These are phyloP conservation scores for Cymbidium sinense DNA, from an alignment of 106 monocot species.

Conservation along the genomic window DNA sequence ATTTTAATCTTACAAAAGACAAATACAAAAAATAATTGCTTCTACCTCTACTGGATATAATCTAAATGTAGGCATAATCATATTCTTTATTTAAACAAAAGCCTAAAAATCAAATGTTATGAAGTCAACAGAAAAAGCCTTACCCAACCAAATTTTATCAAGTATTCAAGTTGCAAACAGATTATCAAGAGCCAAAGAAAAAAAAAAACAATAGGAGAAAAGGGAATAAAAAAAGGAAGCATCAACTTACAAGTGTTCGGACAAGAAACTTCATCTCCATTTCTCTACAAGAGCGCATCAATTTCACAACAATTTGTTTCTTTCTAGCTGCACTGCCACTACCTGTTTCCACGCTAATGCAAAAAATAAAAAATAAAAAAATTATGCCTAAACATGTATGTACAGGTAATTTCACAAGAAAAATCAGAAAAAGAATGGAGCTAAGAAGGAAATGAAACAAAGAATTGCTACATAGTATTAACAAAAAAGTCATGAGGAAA, in stretches of 20 bases:
- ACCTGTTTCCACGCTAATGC: conserved; percentile 59
- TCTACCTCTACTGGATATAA: not conserved
- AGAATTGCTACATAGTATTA: not conserved
- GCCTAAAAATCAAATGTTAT: not conserved
- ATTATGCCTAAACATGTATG: conserved; percentile 4
- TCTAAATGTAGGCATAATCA: not conserved
- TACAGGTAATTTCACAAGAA: not conserved
- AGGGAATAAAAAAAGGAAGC: conserved; percentile 10
- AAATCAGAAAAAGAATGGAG: not conserved
- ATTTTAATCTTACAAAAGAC: not conserved
- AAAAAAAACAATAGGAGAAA: not conserved
- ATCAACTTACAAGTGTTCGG: conserved; percentile 66
- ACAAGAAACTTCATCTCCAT: conserved; percentile 94
- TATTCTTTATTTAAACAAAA: not conserved
- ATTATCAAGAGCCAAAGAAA: not conserved
- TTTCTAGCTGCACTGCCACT: conserved; percentile 57
- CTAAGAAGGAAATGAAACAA: not conserved
- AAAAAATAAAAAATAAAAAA: conserved; percentile 10
- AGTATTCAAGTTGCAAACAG: not conserved
- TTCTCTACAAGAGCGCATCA: conserved; percentile 93
- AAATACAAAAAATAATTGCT: not conserved
- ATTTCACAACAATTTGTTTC: conserved; percentile 59
- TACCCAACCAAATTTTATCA: not conserved
- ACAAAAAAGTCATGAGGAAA: not conserved
- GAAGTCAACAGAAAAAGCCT: not conserved